These are phyloP conservation scores for Polyporus arcularius DNA, from an alignment of 768 basidiomycete genomes.

Conservation along the genomic window DNA sequence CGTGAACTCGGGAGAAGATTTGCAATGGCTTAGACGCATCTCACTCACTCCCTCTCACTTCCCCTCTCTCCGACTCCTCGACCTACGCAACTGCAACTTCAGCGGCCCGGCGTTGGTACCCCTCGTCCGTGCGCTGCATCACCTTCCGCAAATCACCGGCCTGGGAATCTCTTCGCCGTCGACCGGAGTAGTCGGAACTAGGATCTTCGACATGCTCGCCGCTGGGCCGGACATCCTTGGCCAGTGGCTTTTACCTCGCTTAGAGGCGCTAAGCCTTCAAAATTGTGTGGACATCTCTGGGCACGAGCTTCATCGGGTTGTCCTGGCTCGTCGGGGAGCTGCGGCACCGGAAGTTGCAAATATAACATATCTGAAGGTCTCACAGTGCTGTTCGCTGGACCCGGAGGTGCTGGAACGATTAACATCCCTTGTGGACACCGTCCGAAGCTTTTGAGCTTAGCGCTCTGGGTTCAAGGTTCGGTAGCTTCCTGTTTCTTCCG, in stretches of 20 bases:
- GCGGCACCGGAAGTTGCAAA: constrained; percentile 22
- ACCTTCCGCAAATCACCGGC: constrained; percentile 30
- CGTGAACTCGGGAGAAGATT: constrained; percentile 30
- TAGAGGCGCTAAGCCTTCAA: constrained; percentile 31
- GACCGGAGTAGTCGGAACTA: constrained; percentile 24
- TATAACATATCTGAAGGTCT: constrained; percentile 27
- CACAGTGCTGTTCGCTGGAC: constrained; percentile 29
- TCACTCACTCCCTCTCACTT: constrained; percentile 23
- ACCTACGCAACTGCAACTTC: constrained; percentile 33
- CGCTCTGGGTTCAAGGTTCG: background rate
- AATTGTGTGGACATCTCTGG: constrained; percentile 32
- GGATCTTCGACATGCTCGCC: constrained; percentile 32
- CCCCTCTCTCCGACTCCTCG: constrained; percentile 28
- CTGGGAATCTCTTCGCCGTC: constrained; percentile 31
- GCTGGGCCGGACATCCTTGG: constrained; percentile 19
- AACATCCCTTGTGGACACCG: constrained; percentile 23
- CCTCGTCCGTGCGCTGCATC: constrained; percentile 31
- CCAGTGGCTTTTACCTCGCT: constrained; percentile 29
- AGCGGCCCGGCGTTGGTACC: constrained; percentile 33
- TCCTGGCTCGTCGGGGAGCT: constrained; percentile 22
- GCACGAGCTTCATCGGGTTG: constrained; percentile 32
- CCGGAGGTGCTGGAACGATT: constrained; percentile 27
- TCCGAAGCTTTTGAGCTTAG: constrained; percentile 20
- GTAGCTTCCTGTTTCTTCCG: background rate
- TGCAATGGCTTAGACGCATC: constrained; percentile 32